Evolutionary conservation across 2,329 filamentous ascomycete genomes (phyloP).

Genomic region (Acephala macrosclerotiorum): DNA sequence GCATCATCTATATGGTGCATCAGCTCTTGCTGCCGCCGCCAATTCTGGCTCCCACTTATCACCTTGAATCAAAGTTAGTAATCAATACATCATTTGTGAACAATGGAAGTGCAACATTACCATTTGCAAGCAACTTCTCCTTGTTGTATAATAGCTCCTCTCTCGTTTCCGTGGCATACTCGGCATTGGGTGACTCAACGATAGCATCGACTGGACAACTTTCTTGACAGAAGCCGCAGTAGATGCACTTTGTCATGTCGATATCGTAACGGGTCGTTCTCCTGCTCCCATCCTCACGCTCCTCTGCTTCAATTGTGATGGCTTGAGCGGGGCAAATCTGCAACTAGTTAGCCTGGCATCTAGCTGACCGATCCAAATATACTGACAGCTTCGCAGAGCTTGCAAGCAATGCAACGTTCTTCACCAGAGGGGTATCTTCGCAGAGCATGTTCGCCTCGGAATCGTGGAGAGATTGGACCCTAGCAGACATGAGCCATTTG

Average conservation of each 20-base stretch:
- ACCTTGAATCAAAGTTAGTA: conserved; percentile 45
- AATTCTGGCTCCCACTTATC: conserved; percentile 99
- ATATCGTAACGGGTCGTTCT: conserved; percentile 98
- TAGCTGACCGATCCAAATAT: background rate
- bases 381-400: conserved; percentile 89
- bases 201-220: conserved; percentile 98
- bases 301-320: conserved; percentile 98
- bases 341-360: conserved; percentile 27
- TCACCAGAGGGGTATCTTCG: conserved; percentile 96
- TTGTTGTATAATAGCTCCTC: conserved; percentile 99
- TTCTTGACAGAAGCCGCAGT: conserved; percentile 99
- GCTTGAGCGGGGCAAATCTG: conserved; percentile 95
- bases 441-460: conserved; percentile 97
- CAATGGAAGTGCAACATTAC: background rate
- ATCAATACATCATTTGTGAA: background rate
- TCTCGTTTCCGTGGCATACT: conserved; percentile 79
- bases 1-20: conserved; percentile 85
- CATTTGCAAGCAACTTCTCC: conserved; percentile 87
- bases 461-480: conserved; percentile 95
- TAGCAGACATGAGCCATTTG: conserved; percentile 44
- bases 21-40: conserved; percentile 88
- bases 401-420: conserved; percentile 99
- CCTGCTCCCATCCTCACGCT: conserved; percentile 93
- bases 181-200: conserved; percentile 77
- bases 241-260: conserved; percentile 99